Conservation (phyloP, 2,329 filamentous ascomycete genomes). For the Aspergillus viridinutans region DNA sequence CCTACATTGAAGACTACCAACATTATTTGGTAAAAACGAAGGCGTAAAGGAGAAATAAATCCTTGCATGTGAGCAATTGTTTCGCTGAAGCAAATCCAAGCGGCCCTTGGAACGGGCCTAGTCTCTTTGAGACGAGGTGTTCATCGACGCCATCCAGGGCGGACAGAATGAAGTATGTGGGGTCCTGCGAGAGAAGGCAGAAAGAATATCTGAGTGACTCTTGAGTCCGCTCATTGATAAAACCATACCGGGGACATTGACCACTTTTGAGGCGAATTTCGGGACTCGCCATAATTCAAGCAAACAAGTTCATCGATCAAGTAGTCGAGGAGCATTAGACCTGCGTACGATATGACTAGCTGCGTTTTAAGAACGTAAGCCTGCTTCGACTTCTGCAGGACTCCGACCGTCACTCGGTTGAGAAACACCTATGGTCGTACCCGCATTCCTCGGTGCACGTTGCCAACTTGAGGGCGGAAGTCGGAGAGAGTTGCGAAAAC, state of each 20-base stretch:
- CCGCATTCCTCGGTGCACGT: not conserved
- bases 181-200: not conserved
- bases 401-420: constrained; percentile 8
- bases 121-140: no score
- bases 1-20: not conserved
- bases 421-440: not conserved
- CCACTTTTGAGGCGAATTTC: constrained; percentile 11
- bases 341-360: not conserved
- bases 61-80: not conserved
- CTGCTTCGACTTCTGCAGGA: constrained; percentile 20
- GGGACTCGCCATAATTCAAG: not conserved
- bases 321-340: not conserved
- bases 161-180: not conserved
- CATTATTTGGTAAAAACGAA: not conserved
- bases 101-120: not conserved
- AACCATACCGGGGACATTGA: constrained; percentile 4
- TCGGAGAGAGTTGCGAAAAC: not conserved
- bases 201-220: not conserved
- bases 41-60: not conserved
- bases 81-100: not conserved
- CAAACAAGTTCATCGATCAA: not conserved
- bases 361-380: constrained; percentile 8
- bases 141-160: not conserved
- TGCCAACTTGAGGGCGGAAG: not conserved
- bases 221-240: not conserved